These are phyloP conservation scores for Poa pratensis DNA, from an alignment of 176 grass and related monocot species.

Conservation along the genomic window DNA sequence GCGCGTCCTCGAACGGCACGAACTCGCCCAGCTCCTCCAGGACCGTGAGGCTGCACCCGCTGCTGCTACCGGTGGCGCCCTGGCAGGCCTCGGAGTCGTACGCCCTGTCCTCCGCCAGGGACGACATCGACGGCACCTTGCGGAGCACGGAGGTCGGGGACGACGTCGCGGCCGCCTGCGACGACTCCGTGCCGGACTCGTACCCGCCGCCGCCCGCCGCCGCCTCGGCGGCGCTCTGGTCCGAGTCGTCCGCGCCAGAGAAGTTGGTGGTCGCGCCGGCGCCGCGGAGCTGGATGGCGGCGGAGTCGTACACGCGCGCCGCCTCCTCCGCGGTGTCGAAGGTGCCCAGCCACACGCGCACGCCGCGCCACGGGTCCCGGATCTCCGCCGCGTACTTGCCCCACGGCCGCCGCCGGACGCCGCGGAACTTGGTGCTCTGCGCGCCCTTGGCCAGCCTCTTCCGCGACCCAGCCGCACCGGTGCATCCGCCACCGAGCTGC, in stretches of 20 bases:
- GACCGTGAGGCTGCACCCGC: not conserved
- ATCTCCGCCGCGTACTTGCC: conserved; percentile 92
- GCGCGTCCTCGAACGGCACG: conserved; percentile 65
- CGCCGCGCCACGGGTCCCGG: conserved; percentile 81
- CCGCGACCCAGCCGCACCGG: not conserved
- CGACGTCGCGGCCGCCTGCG: conserved; percentile 54
- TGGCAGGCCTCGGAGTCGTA: conserved; percentile 15
- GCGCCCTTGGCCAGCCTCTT: conserved; percentile 31
- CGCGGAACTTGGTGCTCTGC: conserved; percentile 69
- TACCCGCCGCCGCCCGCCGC: conserved; percentile 35
- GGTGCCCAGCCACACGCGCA: conserved; percentile 94
- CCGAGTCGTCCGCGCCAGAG: too few species aligned
- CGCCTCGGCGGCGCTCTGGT: too few species aligned
- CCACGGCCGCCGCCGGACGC: conserved; percentile 83
- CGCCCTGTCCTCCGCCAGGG: conserved; percentile 47
- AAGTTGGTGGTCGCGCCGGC: conserved; percentile 62
- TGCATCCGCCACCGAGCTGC: not conserved
- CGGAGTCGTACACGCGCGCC: conserved; percentile 77
- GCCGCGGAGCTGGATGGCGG: conserved; percentile 71
- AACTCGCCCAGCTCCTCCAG: conserved; percentile 57
- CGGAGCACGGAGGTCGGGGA: conserved; percentile 90
- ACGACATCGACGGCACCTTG: conserved; percentile 57
- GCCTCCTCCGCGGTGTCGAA: conserved; percentile 95
- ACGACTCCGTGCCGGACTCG: conserved; percentile 69
- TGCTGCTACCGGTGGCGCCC: not conserved